These are phyloP conservation scores for Notholithocarpus densiflorus DNA, from an alignment of 306 rosid genomes.

Conservation along the genomic window DNA sequence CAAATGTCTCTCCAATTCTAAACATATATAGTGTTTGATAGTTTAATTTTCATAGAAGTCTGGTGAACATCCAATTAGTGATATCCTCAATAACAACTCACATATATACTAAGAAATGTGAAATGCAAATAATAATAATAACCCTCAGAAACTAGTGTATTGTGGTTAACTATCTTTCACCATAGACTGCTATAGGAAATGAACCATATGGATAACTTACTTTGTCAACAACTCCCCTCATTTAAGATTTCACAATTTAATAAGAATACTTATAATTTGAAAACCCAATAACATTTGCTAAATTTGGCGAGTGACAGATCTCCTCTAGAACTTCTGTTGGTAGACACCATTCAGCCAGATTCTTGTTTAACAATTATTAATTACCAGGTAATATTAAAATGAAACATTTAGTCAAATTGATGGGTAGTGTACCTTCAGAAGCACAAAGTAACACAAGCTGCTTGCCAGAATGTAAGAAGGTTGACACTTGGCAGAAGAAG, in stretches of 20 bases:
- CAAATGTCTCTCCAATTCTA: background rate
- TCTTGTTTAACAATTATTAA: background rate
- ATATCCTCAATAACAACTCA: background rate
- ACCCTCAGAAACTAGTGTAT: background rate
- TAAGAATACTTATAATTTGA: background rate
- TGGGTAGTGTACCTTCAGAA: background rate
- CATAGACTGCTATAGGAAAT: background rate
- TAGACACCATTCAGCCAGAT: background rate
- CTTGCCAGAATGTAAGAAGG: background rate
- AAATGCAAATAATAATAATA: background rate
- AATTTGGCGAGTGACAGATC: background rate
- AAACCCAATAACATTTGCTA: background rate
- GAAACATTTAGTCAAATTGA: background rate
- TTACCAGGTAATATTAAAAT: background rate
- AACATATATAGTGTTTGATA: background rate
- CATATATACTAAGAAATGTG: background rate
- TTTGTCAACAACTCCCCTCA: background rate
- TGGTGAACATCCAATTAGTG: background rate
- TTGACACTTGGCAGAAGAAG: background rate
- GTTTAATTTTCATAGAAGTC: too few species aligned
- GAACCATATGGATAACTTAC: background rate
- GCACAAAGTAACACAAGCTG: background rate
- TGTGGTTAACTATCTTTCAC: background rate
- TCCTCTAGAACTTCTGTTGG: background rate
- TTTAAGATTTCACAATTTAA: background rate